Conservation (phyloP, 75 land plant species). For the Pinus tabuliformis region DNA sequence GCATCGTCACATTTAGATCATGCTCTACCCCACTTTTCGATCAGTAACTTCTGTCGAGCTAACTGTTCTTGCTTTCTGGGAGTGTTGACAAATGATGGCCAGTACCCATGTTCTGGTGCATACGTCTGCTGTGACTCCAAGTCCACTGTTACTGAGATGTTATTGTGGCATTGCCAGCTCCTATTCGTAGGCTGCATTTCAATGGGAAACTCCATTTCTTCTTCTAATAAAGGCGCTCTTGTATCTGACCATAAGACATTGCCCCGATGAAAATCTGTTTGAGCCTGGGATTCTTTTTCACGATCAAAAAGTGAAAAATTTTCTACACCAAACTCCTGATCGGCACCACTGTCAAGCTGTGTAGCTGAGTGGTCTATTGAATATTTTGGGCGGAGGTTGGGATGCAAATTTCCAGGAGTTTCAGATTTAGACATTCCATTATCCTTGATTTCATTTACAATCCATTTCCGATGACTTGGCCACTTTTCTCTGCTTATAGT, state of each 20-base stretch:
- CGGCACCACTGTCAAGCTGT: not conserved
- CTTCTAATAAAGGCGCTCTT: not conserved
- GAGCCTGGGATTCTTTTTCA: constrained; percentile 9
- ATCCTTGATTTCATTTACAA: constrained; percentile 7
- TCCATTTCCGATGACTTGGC: constrained; percentile 4
- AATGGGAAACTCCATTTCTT: not conserved
- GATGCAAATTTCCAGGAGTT: not conserved
- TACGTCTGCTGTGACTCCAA: not conserved
- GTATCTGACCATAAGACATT: constrained; percentile 3
- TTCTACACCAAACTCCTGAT: not conserved
- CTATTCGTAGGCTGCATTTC: not conserved
- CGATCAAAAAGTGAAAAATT: not conserved
- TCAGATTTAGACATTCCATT: not conserved
- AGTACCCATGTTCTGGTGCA: constrained; percentile 3
- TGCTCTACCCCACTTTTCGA: constrained; percentile 11
- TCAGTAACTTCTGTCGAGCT: constrained; percentile 5
- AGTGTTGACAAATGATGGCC: constrained; percentile 9
- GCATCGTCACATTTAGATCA: not conserved
- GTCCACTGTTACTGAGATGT: not conserved
- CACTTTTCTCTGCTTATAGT: not conserved
- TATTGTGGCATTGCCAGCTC: constrained; percentile 3
- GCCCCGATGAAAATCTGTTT: not conserved
- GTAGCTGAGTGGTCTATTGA: not conserved
- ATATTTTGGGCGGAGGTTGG: not conserved
- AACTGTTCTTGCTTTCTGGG: constrained; percentile 2